Evolutionary conservation across 2,329 filamentous ascomycete species (phyloP), one percentile per base, ranked within the genome.

Genomic region (Akanthomyces muscarius): DNA sequence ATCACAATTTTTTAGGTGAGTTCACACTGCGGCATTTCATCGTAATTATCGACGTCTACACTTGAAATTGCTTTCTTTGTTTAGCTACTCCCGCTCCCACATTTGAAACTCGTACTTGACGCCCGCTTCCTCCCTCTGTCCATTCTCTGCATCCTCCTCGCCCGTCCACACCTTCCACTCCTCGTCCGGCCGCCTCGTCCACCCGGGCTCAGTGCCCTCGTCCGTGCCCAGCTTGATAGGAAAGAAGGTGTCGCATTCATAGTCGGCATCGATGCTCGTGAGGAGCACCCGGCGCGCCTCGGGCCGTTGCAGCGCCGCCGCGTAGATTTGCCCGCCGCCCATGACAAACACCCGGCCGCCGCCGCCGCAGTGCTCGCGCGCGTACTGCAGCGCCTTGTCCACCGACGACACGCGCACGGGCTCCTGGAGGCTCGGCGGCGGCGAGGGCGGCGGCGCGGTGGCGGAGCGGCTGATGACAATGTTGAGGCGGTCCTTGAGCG

Each of bases 291-390:
- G 78, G 69, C 78, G 82, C 48, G 86, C 80, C 73, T 86, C 81
- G 48, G 75, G 72, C 63, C 86, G 69, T 68, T 77, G 72, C 71
- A 98, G 78, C 16, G 91, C 88, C 25, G 87, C 83, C 45, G 79
- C 80, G 76, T 98, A 99, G 67, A 98, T 88, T 77, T 92, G 89
- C 62, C 87, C 90, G 5, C 95, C 95, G 28, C 95, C 95, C 70
- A 99, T 97, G 50, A 98, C 85, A 75, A 93, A 98, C 4, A 92
- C 82, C 68, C 84, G 83, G 10, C 81, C 83, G 41, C 87, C 69
- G 28, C 28, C 28, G 48, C 67, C 68, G 59, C 74, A 72, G 54
- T 81, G 71, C 33, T 68, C 70, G 44, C 70, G 67, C n/a, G 83
- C 76, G 61, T 79, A 80, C 54, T 71, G 70, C 48, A 91, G 68